Conservation (phyloP, 2,329 filamentous ascomycete genomes). For the Neurospora crassa region DNA sequence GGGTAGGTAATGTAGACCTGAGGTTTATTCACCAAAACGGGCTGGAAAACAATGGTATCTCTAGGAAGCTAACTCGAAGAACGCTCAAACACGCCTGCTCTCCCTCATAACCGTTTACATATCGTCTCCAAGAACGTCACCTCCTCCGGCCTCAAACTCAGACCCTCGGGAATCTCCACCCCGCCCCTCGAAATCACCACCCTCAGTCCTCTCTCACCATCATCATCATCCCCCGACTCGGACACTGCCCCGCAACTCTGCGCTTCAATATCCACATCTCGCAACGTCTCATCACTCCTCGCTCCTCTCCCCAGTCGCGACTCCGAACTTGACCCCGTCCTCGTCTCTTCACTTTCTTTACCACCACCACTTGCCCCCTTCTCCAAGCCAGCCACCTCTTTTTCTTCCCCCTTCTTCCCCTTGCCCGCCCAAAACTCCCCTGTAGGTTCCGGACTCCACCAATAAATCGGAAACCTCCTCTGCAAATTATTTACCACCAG, state of each 20-base stretch:
- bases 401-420: background rate
- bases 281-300: background rate
- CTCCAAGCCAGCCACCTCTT: background rate
- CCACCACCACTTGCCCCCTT: background rate
- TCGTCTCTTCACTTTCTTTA: background rate
- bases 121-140: slow-evolving; percentile 14
- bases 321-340: background rate
- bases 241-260: background rate
- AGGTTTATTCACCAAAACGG: too few relatives aligned
- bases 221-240: background rate
- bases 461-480: slow-evolving; percentile 57
- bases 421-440: slow-evolving; percentile 15
- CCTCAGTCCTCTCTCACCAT: background rate
- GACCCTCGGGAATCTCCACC: slow-evolving; percentile 11
- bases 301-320: background rate
- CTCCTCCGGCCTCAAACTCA: slow-evolving; percentile 14
- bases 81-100: background rate
- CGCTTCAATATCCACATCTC: background rate
- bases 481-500: slow-evolving; percentile 62
- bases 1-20: too few relatives aligned
- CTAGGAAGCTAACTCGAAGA: background rate
- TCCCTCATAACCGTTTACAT: slow-evolving; percentile 10
- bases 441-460: slow-evolving; percentile 49
- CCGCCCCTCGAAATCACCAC: slow-evolving; percentile 8
- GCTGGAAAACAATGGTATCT: too few relatives aligned